Percentiles rank a stretch among this genome's conserved stretches.
These are phyloP conservation scores for Patellifolia procumbens DNA, from an alignment of 179 eudicot genomes.

Conservation along the genomic window DNA sequence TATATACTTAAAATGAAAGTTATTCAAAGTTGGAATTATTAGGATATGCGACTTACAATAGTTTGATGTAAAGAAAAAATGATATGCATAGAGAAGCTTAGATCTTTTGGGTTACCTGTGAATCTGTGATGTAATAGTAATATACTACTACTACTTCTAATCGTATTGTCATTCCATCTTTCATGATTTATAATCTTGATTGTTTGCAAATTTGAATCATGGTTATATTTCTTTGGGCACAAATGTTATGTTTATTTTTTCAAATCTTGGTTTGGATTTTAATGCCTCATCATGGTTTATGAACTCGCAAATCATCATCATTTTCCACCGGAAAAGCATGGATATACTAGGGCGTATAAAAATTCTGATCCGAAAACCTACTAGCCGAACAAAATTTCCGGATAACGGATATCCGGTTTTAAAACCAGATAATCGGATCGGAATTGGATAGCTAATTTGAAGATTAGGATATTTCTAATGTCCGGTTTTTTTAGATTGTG, in stretches of 20 bases:
- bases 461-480: no score
- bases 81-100: slow-evolving; percentile 16
- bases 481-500: no score
- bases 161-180: background rate
- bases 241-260: background rate
- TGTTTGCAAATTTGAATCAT: background rate
- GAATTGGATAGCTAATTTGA: no score
- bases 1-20: slow-evolving; percentile 23
- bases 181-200: background rate
- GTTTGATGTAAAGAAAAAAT: slow-evolving; percentile 27
- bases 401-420: no score
- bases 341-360: no score
- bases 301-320: background rate
- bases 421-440: no score
- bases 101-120: slow-evolving; percentile 16
- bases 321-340: no score
- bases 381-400: no score
- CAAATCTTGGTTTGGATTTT: background rate
- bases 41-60: slow-evolving; percentile 12
- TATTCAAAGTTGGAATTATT: slow-evolving; percentile 1
- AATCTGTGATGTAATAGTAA: no score
- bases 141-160: slow-evolving; percentile 1
- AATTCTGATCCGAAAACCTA: no score
- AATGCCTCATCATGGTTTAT: background rate
- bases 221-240: background rate